phyloP scores from a whole-genome alignment of 768 basidiomycete genomes.

The Gymnopilus dilepis region DNA sequence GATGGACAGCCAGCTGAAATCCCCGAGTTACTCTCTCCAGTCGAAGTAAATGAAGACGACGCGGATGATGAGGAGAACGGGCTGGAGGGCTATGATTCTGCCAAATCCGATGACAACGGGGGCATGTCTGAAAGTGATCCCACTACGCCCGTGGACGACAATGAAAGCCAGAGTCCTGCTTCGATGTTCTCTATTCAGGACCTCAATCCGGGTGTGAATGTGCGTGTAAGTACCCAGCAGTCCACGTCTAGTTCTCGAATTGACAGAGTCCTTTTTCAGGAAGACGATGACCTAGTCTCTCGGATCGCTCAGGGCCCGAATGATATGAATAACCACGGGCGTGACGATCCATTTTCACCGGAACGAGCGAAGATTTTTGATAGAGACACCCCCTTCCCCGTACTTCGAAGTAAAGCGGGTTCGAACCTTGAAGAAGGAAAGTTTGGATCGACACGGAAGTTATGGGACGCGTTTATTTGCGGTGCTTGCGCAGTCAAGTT shows the following conservation, averaged over 20 bases:
- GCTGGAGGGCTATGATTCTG: too few relatives aligned
- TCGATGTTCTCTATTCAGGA: neutral
- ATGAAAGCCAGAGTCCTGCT: neutral
- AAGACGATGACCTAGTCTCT: too few relatives aligned
- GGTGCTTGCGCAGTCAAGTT: neutral
- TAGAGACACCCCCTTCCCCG: neutral
- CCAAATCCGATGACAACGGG: too few relatives aligned
- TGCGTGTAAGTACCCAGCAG: neutral
- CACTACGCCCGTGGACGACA: too few relatives aligned
- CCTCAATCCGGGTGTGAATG: neutral
- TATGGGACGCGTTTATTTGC: slow-evolving; percentile 8
- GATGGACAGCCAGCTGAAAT: neutral
- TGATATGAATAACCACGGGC: too few relatives aligned
- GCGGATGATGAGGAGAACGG: neutral
- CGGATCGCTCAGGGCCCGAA: too few relatives aligned
- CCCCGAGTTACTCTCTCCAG: neutral
- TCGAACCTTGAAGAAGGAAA: neutral
- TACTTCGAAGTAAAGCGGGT: neutral
- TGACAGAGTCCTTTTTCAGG: too few relatives aligned
- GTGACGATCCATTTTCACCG: too few relatives aligned
- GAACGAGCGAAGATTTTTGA: too few relatives aligned
- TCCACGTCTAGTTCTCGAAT: neutral
- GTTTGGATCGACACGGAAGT: neutral
- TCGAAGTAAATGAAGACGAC: neutral
- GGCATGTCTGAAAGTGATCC: too few relatives aligned